A percentile compares a stretch with the other conserved stretches of the same genome.
phyloP scores from a whole-genome alignment of 768 basidiomycete genomes.

The Polyporus arcularius region DNA sequence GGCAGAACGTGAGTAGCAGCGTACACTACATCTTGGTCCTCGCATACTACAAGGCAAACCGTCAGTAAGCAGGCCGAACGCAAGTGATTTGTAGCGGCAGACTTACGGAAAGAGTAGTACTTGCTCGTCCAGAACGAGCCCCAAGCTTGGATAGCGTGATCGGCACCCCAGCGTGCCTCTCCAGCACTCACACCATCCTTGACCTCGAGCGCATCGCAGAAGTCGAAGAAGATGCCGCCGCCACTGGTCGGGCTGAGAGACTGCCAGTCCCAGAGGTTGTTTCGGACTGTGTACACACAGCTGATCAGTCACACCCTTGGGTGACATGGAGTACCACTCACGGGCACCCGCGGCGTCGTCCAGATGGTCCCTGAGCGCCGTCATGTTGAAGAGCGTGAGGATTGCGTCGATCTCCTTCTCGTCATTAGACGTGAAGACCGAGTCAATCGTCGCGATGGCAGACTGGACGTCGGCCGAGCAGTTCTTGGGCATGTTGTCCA shows the following conservation, averaged over 20 bases:
- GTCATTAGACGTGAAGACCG: constrained; percentile 50
- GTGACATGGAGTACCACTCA: constrained; percentile 25
- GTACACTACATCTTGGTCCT: constrained; percentile 46
- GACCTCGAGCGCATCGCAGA: constrained; percentile 70
- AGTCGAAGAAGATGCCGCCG: constrained; percentile 51
- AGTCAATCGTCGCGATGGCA: constrained; percentile 62
- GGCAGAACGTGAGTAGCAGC: constrained; percentile 21
- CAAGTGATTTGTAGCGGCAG: not conserved
- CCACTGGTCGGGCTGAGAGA: constrained; percentile 53
- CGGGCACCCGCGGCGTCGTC: constrained; percentile 68
- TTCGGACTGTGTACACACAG: constrained; percentile 30
- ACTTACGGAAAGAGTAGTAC: constrained; percentile 48
- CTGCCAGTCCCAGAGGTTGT: constrained; percentile 74
- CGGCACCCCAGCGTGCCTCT: constrained; percentile 58
- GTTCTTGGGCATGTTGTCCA: constrained; percentile 66
- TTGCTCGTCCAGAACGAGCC: constrained; percentile 53
- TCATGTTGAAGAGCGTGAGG: constrained; percentile 62
- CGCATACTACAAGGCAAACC: constrained; percentile 51
- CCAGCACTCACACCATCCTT: constrained; percentile 55
- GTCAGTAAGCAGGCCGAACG: not conserved
- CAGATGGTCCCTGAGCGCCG: constrained; percentile 47
- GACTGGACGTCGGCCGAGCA: constrained; percentile 73
- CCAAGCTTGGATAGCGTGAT: constrained; percentile 65
- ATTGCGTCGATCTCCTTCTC: constrained; percentile 49
- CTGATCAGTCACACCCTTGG: not conserved